Percentiles rank a stretch among this genome's conserved stretches.
These are phyloP conservation scores for Fusarium mundagurra DNA, from an alignment of 2,329 filamentous ascomycete species.

Conservation along the genomic window DNA sequence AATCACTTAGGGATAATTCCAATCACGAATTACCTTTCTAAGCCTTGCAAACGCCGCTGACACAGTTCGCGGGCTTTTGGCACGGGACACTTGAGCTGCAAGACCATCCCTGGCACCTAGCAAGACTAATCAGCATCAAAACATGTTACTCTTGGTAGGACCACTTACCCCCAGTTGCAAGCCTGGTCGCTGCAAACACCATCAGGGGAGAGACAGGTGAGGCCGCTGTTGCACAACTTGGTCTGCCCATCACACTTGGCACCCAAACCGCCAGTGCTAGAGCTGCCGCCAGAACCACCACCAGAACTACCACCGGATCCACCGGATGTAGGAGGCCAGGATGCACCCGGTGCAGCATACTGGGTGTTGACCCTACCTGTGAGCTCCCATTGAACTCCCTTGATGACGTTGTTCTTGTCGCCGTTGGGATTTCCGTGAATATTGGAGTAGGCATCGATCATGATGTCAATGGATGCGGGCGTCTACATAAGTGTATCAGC, in stretches of 20 bases:
- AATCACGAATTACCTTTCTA: accelerated
- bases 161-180: not conserved
- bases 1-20: accelerated
- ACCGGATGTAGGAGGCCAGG: not conserved
- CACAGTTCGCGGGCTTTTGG: not conserved
- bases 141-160: accelerated
- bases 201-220: not conserved
- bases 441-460: not conserved
- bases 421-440: not conserved
- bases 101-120: not conserved
- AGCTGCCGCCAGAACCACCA: not conserved
- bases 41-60: not conserved
- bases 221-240: not conserved
- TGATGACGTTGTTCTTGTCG: not conserved
- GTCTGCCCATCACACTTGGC: not conserved
- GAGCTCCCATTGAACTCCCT: not conserved
- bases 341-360: not conserved
- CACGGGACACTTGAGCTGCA: not conserved
- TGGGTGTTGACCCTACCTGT: not conserved
- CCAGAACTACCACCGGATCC: not conserved
- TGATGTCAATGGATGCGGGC: not conserved
- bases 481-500: not conserved
- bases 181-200: not conserved
- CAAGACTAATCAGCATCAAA: accelerated
- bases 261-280: not conserved